Conservation (phyloP, 495 filamentous ascomycete genomes). For the Aspergillus kassunensis region DNA sequence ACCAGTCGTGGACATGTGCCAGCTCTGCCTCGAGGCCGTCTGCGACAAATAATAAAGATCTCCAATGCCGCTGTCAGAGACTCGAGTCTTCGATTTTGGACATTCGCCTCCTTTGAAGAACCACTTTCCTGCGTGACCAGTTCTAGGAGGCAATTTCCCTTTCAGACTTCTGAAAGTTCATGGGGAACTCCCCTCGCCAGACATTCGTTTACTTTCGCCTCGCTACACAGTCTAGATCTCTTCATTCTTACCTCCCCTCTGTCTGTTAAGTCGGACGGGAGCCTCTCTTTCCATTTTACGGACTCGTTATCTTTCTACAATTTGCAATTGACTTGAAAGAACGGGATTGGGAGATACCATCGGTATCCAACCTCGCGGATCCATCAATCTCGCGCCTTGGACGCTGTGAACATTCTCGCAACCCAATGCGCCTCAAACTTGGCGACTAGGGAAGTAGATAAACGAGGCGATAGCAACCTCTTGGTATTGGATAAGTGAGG, state of each 20-base stretch:
- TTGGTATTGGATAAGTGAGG: not conserved
- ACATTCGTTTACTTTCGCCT: slow-evolving; percentile 17
- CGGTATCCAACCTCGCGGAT: too few relatives aligned
- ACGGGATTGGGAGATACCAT: not conserved
- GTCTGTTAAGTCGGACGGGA: not conserved
- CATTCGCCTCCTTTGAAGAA: slow-evolving; percentile 10
- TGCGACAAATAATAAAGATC: slow-evolving; percentile 24
- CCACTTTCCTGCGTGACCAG: slow-evolving; percentile 12
- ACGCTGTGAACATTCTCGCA: not conserved
- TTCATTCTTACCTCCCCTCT: slow-evolving; percentile 16
- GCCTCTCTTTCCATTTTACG: slow-evolving; percentile 14
- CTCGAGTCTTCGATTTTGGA: slow-evolving; percentile 4
- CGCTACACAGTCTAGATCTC: slow-evolving; percentile 4
- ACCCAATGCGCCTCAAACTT: not conserved
- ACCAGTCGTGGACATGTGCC: slow-evolving; percentile 24
- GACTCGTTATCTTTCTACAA: not conserved
- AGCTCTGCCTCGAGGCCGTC: slow-evolving; percentile 11
- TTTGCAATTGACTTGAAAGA: not conserved
- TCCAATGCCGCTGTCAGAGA: slow-evolving; percentile 19
- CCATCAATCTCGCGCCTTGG: not conserved
- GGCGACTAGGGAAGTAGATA: not conserved
- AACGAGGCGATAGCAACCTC: not conserved
- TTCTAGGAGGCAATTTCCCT: slow-evolving; percentile 9
- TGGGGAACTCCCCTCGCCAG: slow-evolving; percentile 9
- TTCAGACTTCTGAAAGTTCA: slow-evolving; percentile 2